A percentile compares a stretch with the other conserved stretches of the same genome.
Conservation (phyloP, 2,329 filamentous ascomycete species). For the Fusarium sp. region DNA sequence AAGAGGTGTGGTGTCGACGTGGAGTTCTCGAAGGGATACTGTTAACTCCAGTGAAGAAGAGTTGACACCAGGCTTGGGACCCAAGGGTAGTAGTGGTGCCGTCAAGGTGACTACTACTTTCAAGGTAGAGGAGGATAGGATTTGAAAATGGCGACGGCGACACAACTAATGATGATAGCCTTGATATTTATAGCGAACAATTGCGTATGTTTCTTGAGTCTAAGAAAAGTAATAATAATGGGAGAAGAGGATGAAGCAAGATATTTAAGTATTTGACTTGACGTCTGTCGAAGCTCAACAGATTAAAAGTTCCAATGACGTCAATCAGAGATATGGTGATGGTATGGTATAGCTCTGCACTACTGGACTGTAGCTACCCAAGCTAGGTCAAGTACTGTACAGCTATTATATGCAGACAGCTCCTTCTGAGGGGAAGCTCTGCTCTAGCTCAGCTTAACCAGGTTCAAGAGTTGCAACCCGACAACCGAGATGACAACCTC, state of each 20-base stretch:
- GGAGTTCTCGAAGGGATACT: slow-evolving; percentile 14
- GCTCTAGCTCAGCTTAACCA: not conserved
- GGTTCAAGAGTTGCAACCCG: not conserved
- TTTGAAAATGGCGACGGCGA: slow-evolving; percentile 25
- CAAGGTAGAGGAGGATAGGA: slow-evolving; percentile 26
- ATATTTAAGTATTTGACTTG: slow-evolving; percentile 11
- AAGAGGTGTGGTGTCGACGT: slow-evolving; percentile 23
- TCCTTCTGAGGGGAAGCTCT: not conserved
- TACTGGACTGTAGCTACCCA: not conserved
- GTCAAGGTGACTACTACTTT: slow-evolving; percentile 36
- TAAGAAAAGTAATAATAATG: not conserved
- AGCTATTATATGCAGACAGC: not conserved
- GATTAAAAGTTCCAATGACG: slow-evolving; percentile 26
- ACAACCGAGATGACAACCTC: not conserved
- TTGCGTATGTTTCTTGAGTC: not conserved
- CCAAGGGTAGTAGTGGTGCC: slow-evolving; percentile 10
- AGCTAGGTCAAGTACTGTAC: not conserved
- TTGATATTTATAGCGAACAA: slow-evolving; percentile 27
- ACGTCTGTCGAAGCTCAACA: not conserved
- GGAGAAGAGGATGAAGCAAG: not conserved
- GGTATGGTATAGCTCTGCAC: not conserved
- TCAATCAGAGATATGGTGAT: not conserved
- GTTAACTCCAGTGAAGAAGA: slow-evolving; percentile 39
- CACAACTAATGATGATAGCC: slow-evolving; percentile 16
- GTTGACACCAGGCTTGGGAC: slow-evolving; percentile 22